Evolutionary conservation across 2,329 filamentous ascomycete genomes (phyloP).

Genomic region (Periconia sp.): DNA sequence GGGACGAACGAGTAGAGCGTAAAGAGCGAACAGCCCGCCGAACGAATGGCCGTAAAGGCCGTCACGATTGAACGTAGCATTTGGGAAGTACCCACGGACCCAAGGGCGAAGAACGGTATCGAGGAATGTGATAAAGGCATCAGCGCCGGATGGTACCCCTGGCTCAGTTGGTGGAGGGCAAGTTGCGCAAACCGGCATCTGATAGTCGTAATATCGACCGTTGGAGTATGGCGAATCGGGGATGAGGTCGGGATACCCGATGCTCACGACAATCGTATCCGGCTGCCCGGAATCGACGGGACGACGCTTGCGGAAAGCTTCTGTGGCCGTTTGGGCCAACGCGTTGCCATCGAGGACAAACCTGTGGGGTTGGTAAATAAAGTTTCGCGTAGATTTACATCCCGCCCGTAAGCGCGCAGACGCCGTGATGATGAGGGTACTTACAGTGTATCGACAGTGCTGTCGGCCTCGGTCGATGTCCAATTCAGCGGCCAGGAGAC

Average conservation of each 20-base stretch:
- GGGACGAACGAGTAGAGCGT: conserved; percentile 51
- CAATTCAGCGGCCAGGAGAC: conserved; percentile 41
- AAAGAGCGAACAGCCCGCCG: conserved; percentile 56
- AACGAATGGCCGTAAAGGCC: conserved; percentile 59
- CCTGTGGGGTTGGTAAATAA: conserved; percentile 15
- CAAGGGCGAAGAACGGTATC: conserved; percentile 47
- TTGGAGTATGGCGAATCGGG: conserved; percentile 37
- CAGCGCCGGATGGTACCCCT: conserved; percentile 52
- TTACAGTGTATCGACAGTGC: conserved; percentile 40
- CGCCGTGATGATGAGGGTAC: background rate
- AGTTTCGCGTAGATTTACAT: background rate
- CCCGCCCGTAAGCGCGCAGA: too few relatives aligned
- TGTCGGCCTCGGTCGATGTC: conserved; percentile 28
- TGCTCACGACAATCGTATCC: conserved; percentile 38
- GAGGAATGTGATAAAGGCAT: conserved; percentile 54
- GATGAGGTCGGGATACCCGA: conserved; percentile 37
- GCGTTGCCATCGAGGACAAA: conserved; percentile 43
- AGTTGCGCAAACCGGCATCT: conserved; percentile 36
- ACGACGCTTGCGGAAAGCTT: conserved; percentile 35
- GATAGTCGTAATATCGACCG: conserved; percentile 33
- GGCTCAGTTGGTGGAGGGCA: conserved; percentile 31
- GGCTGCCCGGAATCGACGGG: conserved; percentile 38
- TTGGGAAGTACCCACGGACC: conserved; percentile 37
- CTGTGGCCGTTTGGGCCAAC: conserved; percentile 32
- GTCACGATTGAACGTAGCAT: conserved; percentile 43